Evolutionary conservation across 2,329 filamentous ascomycete genomes (phyloP), one percentile per base, ranked within the genome.

Genomic region (Cadophora sp.): DNA sequence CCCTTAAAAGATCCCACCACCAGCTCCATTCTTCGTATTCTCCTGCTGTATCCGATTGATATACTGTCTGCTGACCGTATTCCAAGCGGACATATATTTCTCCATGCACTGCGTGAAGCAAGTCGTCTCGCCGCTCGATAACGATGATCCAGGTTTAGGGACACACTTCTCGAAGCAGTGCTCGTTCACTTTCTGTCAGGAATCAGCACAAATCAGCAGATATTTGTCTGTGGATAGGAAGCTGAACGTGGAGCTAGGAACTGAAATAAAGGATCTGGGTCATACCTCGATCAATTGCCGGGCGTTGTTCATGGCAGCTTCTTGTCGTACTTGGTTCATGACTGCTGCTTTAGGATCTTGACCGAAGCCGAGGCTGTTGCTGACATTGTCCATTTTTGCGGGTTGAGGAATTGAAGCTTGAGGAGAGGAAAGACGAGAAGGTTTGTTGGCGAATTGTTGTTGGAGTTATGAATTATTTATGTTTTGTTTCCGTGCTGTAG

Each of bases 11-110:
- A 75, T 65, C 3, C 73, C 72, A 16, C 73, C 71, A 39, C 68
- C 69, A 50, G 66, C 69, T 51, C 68, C 59, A 11, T 63, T 55
- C 68, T 74, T 75, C 30, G 65, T 69, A 24, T 62, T 62, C 62
- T 78, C 75, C 55, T 71, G 67, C 61, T 77, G 73, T 72, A 78
- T 74, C 66, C 76, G 66, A 22, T 64, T 79, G 75, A 93, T 86
- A 78, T 93, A 93, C 48, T 89, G 84, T 58, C 83, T 79, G 81
- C 89, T 91, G 75, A 92, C 89, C 70, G 85, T 82, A 81, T 94
- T 94, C 92, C 92, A 95, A 13, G 91, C 86, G 39, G 84, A 81
- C 84, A 94, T 92, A 83, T 94, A 95, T 80, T 94, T 94, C 75
- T 94, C 91, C 87, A 94, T 92, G 83, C 92, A 95, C 68, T 85